Percentiles rank a stretch among this genome's conserved stretches.
Conservation (phyloP, 2,329 filamentous ascomycete genomes). For the Aspergillus viridinutans region DNA sequence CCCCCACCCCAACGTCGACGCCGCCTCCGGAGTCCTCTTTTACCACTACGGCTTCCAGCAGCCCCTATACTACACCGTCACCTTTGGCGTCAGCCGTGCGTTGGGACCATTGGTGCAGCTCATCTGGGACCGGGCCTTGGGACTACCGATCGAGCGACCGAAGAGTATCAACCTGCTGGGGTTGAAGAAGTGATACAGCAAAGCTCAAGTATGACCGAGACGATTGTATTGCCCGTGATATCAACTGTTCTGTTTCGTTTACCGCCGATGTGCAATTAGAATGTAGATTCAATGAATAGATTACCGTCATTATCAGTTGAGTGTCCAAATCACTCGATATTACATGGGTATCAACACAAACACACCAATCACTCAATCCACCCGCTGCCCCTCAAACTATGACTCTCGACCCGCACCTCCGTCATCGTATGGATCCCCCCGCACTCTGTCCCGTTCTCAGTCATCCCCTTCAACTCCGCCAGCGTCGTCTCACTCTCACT, state of each 20-base stretch:
- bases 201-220: too few species aligned
- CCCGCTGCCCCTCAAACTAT: neutral
- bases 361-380: neutral
- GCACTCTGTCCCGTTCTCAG: neutral
- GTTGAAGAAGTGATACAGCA: slow-evolving; percentile 51
- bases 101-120: slow-evolving; percentile 89
- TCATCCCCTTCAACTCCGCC: neutral
- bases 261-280: too few species aligned
- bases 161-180: slow-evolving; percentile 96
- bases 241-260: too few species aligned
- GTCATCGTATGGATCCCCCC: slow-evolving; percentile 10
- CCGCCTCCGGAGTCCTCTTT: slow-evolving; percentile 88
- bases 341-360: neutral
- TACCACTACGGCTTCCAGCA: slow-evolving; percentile 98
- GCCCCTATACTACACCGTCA: slow-evolving; percentile 85
- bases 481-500: neutral
- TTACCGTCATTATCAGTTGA: too few species aligned
- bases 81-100: slow-evolving; percentile 63
- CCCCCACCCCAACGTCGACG: slow-evolving; percentile 96
- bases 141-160: slow-evolving; percentile 91
- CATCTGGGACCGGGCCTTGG: slow-evolving; percentile 91
- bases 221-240: too few species aligned
- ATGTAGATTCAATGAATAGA: too few species aligned
- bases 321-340: too few species aligned
- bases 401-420: slow-evolving; percentile 14